Evolutionary conservation across 1,284 basidiomycete species (phyloP), one percentile per base, ranked within the genome.

Genomic region (Irpex rosettiformis): DNA sequence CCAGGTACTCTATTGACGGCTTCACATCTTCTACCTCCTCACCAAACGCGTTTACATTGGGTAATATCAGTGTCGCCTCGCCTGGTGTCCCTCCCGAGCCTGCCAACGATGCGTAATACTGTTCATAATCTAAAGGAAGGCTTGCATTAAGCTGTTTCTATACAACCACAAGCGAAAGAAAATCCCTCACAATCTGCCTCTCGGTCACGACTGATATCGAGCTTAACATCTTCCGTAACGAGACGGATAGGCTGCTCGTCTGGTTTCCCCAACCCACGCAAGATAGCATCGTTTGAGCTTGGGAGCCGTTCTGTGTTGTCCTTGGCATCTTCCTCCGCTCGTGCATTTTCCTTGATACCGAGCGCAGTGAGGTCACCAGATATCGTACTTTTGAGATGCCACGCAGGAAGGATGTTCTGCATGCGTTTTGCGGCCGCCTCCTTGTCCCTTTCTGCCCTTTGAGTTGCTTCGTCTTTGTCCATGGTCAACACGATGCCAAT

Each of bases 301-400:
- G 74, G 69, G 58, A 68, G 56, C 58, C 66, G 56, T 52, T 70
- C 66, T 53, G 64, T 62, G 45, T 70, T 70, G 37, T 62, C 64
- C 21, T 70, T 67, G 4, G 69, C 64, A 7, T 55, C 56, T 11
- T 59, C 73, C 60, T 81, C 77, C 10, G 73, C 72, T 58, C 84
- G 75, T 18, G 79, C 83, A 62, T 69, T 82, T 67, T 90, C 87
- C 64, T 82, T 81, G 60, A 91, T 80, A 18, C 95, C 96, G 27
- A 96, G 78, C 18, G 93, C 88, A 0, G 96, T 98, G 62, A 92
- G 76, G 66, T 96, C 89, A 18, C 94, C 95, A 11, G 94, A 91
- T 64, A 99, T 92, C 3, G 96, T 99, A 70, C 93, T 96, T 71
- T 93, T 89, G 62, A 94, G 80, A 76, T 97, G 91, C 96, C 96